Evolutionary conservation across 2,329 filamentous ascomycete species (phyloP), one percentile per base, ranked within the genome.

Genomic region (Hymenoscyphus albidus): DNA sequence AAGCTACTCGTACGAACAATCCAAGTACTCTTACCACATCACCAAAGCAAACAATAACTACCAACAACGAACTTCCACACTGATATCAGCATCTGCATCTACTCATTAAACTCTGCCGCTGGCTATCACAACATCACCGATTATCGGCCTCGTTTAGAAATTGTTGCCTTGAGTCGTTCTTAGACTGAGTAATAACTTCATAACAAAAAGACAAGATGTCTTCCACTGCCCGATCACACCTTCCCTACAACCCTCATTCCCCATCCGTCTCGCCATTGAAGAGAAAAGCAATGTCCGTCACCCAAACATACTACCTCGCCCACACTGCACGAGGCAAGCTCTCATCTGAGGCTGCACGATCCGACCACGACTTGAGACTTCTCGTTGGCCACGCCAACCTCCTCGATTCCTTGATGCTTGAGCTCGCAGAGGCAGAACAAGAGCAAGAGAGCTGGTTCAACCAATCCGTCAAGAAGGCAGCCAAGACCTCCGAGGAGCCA

Each of bases 371-470:
- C 83, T 91, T 99, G 69, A 89, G 94, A 76, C 87, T 96, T 57
- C 90, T 99, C 67, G 95, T 99, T 73, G 95, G 94, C 74, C 95
- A 99, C 80, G 95, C 95, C 82, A 99, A 98, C 85, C 89, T 98
- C 58, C 91, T 99, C 78, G 95, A 99, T 81, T 89, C 89, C 51
- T 82, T 99, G 76, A 98, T 98, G 95, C 86, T 95, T 72, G 83
- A 85, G 76, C 91, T 99, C 65, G 91, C 93, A 78, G 92, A 96
- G 65, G 94, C 94, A 76, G 95, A 98, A 83, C 87, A 88, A 73
- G 93, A 97, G 79, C 95, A 98, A 80, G 94, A 98, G 80, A 89
- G 87, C 71, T 97, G 93, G 93, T 98, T 97, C 88, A 96, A 97
- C 86, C 90, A 93, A 78, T 95, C 92, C 68, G 91, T 97, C 79